A percentile compares a stretch with the other conserved stretches of the same genome.
phyloP scores from a whole-genome alignment of 495 filamentous ascomycete genomes.

The Amphirosellinia nigrospora region DNA sequence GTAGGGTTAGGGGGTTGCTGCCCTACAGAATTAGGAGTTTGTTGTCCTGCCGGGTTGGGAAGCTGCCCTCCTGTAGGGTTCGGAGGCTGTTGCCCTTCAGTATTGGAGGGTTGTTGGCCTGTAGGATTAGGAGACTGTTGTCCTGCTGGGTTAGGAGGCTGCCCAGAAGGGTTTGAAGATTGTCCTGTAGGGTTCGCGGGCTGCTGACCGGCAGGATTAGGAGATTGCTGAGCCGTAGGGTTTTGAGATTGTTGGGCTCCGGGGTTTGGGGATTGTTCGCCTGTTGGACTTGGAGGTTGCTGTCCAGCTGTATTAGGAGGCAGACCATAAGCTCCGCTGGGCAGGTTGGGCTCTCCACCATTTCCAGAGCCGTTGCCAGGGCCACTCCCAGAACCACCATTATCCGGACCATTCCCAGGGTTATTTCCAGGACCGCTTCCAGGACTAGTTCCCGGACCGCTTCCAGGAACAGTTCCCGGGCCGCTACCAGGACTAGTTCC shows the following conservation, averaged over 20 bases:
- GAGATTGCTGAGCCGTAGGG: neutral
- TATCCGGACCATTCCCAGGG: neutral
- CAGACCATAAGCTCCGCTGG: conserved; percentile 25
- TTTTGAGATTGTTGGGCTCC: neutral
- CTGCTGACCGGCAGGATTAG: neutral
- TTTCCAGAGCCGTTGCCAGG: neutral
- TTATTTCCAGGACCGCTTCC: neutral
- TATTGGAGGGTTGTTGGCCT: neutral
- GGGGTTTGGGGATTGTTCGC: conserved; percentile 3
- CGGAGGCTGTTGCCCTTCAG: neutral
- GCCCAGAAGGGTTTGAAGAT: neutral
- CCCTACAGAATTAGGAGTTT: neutral
- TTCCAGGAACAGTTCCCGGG: neutral
- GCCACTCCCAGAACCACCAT: neutral
- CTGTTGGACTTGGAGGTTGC: conserved; percentile 12
- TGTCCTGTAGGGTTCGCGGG: neutral
- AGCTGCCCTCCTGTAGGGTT: neutral
- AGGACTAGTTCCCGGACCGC: neutral
- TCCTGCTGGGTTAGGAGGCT: neutral
- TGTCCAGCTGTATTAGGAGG: conserved; percentile 17
- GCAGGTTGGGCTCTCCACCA: neutral
- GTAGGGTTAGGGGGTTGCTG: neutral
- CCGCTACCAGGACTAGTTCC: neutral
- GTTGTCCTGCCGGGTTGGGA: neutral
- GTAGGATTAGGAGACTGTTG: neutral